Evolutionary conservation across 2,329 filamentous ascomycete genomes (phyloP), one percentile per base, ranked within the genome.

Genomic region (Pseudopithomyces chartarum): DNA sequence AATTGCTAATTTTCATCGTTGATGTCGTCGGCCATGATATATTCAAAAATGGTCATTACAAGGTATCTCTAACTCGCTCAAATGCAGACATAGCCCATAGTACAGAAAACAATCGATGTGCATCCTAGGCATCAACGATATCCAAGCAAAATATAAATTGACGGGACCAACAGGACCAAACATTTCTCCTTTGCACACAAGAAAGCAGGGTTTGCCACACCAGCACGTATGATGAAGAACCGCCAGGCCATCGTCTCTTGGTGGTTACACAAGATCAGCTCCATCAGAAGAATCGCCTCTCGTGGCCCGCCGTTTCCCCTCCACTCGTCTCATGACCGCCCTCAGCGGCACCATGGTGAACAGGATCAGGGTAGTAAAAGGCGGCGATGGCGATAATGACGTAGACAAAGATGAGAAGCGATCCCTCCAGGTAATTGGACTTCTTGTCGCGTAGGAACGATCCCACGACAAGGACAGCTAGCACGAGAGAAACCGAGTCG

Each of bases 401-500:
- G 67, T 89, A 88, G 11, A 87, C 82, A 51, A 90, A 83, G 17
- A 97, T 85, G 62, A 91, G 91, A 17, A 97, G 82, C 22, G 87
- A 84, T 2, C 93, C 93, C 74, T 97, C 93, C 4, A 97, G 84
- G 69, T 96, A 97, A 71, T 97, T 96, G 59, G 87, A 91, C 81
- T 95, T 94, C 63, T 91, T 87, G 71, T 97, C 93, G 48, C 92
- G 83, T 53, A 97, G 78, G 77, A 97, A 96, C 59, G 92, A 91
- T 1, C 92, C 92, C 2, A 96, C 90, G 0, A 92, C 91, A 40
- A 97, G 81, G 66, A 97, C 94, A 26, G 91, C 86, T 22, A 97
- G 82, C 55, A 97, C 86, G 8, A 97, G 80, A 61, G 96, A 83
- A 55, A 90, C 85, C 19, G 96, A 84, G 78, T 96, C 91, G 80